These are phyloP conservation scores for Moesziomyces parantarcticus DNA, from an alignment of 1,284 basidiomycete genomes.

Conservation along the genomic window DNA sequence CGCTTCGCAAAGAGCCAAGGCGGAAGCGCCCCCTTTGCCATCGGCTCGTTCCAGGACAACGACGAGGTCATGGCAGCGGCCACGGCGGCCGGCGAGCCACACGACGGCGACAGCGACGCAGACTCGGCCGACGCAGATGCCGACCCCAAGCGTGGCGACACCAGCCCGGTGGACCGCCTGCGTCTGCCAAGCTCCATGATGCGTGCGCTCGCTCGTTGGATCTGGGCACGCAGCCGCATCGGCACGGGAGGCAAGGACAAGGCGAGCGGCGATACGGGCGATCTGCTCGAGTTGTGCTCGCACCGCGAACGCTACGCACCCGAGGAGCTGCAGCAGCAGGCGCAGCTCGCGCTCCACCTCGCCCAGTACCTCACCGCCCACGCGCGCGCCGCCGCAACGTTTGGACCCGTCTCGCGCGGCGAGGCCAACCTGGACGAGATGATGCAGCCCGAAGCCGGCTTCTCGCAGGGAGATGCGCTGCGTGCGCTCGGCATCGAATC, in stretches of 20 bases:
- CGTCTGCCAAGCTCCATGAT: conserved; percentile 39
- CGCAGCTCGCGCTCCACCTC: conserved; percentile 33
- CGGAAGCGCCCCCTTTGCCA: conserved; percentile 19
- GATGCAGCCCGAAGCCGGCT: conserved; percentile 31
- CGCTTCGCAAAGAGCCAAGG: conserved; percentile 11
- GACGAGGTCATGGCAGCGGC: conserved; percentile 33
- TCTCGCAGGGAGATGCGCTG: conserved; percentile 37
- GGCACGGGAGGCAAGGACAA: conserved; percentile 28
- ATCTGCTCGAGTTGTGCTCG: conserved; percentile 37
- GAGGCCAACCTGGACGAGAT: conserved; percentile 30
- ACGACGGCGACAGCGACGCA: conserved; percentile 15
- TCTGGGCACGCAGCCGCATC: conserved; percentile 40
- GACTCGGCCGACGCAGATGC: conserved; percentile 4
- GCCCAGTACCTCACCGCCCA: conserved; percentile 37
- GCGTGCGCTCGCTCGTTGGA: conserved; percentile 43
- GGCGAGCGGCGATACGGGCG: conserved; percentile 18
- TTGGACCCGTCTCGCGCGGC: conserved; percentile 22
- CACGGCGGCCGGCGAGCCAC: conserved; percentile 10
- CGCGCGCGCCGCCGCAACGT: conserved; percentile 21
- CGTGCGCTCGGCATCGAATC: conserved; percentile 39
- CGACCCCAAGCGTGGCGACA: not conserved
- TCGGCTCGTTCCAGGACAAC: conserved; percentile 41
- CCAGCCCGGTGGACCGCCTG: conserved; percentile 7
- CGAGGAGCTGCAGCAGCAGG: conserved; percentile 31
- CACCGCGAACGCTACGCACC: conserved; percentile 37